Evolutionary conservation across 305 asterid genomes (phyloP).

Genomic region (Fraxinus paxiana): DNA sequence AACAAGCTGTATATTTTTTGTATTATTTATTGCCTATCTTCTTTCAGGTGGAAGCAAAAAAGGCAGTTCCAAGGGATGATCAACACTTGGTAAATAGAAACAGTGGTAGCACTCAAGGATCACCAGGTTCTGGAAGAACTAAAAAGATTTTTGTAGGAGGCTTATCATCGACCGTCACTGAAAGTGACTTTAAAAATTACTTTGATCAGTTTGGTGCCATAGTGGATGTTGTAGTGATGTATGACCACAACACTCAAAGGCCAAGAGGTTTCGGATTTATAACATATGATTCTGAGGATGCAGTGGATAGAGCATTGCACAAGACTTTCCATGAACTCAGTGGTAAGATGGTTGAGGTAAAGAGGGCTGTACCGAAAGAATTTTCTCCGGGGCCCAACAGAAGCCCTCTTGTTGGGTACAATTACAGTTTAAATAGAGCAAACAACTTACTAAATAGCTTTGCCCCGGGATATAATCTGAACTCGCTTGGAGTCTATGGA

Average conservation of each 20-base stretch:
- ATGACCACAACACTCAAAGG: constrained; percentile 65
- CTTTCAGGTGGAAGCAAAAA: constrained; percentile 55
- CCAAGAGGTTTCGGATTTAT: constrained; percentile 74
- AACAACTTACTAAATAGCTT: constrained; percentile 49
- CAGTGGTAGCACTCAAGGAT: constrained; percentile 43
- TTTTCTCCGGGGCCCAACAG: constrained; percentile 51
- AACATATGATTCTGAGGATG: constrained; percentile 60
- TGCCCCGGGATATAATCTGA: constrained; percentile 46
- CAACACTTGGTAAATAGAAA: constrained; percentile 39
- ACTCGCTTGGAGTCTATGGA: constrained; percentile 54
- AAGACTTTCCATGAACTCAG: constrained; percentile 64
- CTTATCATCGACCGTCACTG: constrained; percentile 48
- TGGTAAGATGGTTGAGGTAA: constrained; percentile 69
- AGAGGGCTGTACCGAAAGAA: constrained; percentile 66
- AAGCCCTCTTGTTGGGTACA: constrained; percentile 48
- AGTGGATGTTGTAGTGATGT: constrained; percentile 63
- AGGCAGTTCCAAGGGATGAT: constrained; percentile 55
- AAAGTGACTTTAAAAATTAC: constrained; percentile 49
- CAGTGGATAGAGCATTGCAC: constrained; percentile 58
- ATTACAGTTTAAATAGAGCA: constrained; percentile 48
- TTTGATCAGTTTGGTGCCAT: constrained; percentile 57
- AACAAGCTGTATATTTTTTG: neutral
- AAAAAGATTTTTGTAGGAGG: constrained; percentile 64
- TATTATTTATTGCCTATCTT: neutral
- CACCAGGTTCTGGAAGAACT: constrained; percentile 45